Conservation (phyloP, 2,329 filamentous ascomycete species). For the Salinomyces thailandicus region DNA sequence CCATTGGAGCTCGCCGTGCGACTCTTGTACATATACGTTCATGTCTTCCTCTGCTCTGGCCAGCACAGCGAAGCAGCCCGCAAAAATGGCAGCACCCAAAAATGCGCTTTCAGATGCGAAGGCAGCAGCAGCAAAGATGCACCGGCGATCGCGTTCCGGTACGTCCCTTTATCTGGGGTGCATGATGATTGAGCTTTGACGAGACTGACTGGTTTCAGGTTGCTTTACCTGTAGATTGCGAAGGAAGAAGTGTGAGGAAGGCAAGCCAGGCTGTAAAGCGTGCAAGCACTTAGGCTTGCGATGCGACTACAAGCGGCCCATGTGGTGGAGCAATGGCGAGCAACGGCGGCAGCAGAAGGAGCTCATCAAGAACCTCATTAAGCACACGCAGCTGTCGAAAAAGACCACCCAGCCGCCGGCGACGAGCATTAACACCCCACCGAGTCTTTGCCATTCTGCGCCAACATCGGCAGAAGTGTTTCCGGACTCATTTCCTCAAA, state of each 20-base stretch:
- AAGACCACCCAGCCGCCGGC: constrained; percentile 52
- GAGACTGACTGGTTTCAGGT: constrained; percentile 38
- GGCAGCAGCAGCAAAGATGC: constrained; percentile 67
- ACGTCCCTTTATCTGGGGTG: constrained; percentile 36
- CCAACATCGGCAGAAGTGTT: constrained; percentile 65
- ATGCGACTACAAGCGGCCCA: constrained; percentile 93
- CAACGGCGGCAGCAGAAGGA: constrained; percentile 81
- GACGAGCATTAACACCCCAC: constrained; percentile 53
- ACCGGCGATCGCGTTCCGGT: constrained; percentile 91
- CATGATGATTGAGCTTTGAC: constrained; percentile 22
- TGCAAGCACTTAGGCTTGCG: constrained; percentile 64
- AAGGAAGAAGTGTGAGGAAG: constrained; percentile 61
- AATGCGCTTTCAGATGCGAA: constrained; percentile 42
- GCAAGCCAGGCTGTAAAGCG: constrained; percentile 52
- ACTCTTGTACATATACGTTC: constrained; percentile 32
- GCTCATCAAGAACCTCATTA: constrained; percentile 93
- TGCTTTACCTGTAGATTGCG: constrained; percentile 59
- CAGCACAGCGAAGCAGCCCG: constrained; percentile 28
- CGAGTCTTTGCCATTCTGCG: constrained; percentile 68
- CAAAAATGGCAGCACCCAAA: constrained; percentile 42
- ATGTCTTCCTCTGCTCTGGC: constrained; percentile 38
- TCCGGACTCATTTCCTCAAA: constrained; percentile 62
- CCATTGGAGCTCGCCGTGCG: constrained; percentile 8
- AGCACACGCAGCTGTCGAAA: constrained; percentile 87
- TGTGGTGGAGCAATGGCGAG: constrained; percentile 96